phyloP scores from a whole-genome alignment of 1,284 basidiomycete genomes.

The Uromyces viciae-fabae region DNA sequence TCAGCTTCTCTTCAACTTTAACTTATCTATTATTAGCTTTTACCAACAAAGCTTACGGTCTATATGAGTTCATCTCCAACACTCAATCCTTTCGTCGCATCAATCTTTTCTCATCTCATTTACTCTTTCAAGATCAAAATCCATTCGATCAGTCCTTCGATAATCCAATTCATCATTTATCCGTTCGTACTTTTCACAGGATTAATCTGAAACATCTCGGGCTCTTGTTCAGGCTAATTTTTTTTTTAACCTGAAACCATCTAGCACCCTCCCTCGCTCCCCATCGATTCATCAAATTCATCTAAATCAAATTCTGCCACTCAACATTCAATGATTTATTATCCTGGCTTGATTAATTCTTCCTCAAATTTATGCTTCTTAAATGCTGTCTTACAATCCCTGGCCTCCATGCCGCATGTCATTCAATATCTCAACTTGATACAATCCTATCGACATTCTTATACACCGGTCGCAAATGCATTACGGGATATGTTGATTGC shows the following conservation, averaged over 20 bases:
- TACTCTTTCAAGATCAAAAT: conserved; percentile 3
- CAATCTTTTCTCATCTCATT: not conserved
- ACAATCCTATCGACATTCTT: conserved; percentile 52
- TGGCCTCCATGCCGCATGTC: conserved; percentile 67
- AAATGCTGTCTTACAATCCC: conserved; percentile 86
- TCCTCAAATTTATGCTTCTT: conserved; percentile 94
- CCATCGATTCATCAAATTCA: not conserved
- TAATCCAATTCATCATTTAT: conserved; percentile 9
- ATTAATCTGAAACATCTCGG: no score
- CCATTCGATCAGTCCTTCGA: not conserved
- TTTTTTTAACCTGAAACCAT: not conserved
- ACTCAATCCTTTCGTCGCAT: not conserved
- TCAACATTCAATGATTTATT: conserved; percentile 56
- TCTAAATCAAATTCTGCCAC: not conserved
- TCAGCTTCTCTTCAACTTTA: no score
- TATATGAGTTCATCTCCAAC: conserved; percentile 20
- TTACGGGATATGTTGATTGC: conserved; percentile 60
- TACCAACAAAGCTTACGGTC: not conserved
- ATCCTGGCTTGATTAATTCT: conserved; percentile 83
- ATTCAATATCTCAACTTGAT: conserved; percentile 65
- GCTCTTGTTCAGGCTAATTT: not conserved
- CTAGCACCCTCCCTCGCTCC: not conserved
- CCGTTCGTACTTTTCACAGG: no score
- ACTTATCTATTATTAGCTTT: no score
- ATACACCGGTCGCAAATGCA: conserved; percentile 53